A percentile compares a stretch with the other conserved stretches of the same genome.
These are phyloP conservation scores for Sisymbrium altissimum DNA, from an alignment of 345 rosid species.

Conservation along the genomic window DNA sequence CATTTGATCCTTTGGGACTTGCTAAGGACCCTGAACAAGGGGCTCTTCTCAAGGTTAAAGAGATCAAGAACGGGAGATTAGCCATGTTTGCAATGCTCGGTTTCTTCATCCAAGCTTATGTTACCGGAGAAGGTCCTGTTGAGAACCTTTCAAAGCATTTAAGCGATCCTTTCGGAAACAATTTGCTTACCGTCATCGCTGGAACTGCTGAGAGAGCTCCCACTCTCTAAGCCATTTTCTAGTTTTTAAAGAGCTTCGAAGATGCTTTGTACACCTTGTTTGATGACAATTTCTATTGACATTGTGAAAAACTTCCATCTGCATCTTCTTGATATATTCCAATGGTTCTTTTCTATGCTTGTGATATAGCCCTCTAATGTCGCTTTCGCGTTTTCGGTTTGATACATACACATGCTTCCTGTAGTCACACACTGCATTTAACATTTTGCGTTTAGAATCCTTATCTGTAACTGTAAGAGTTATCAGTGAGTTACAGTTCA, in stretches of 20 bases:
- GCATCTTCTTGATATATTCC: conserved; percentile 20
- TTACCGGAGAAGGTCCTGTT: conserved; percentile 94
- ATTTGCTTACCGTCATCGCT: conserved; percentile 85
- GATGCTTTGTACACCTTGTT: conserved; percentile 33
- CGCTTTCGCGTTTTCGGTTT: too few species aligned
- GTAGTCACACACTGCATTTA: too few species aligned
- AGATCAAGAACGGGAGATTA: conserved; percentile 90
- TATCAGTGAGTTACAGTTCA: too few species aligned
- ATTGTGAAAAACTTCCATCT: conserved; percentile 19
- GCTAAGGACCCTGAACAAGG: conserved; percentile 95
- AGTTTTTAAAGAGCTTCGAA: conserved; percentile 4
- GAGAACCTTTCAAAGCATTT: conserved; percentile 92
- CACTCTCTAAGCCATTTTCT: conserved; percentile 48
- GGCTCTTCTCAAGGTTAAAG: conserved; percentile 91
- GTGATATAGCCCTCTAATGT: background rate
- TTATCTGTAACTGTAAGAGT: too few species aligned
- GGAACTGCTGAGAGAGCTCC: conserved; percentile 84
- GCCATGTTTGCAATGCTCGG: conserved; percentile 97
- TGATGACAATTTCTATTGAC: conserved; percentile 16
- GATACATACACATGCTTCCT: too few species aligned
- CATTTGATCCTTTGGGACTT: conserved; percentile 92
- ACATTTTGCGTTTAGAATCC: too few species aligned
- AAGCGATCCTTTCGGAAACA: conserved; percentile 96
- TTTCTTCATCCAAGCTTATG: conserved; percentile 84
- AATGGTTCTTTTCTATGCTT: conserved; percentile 1